A percentile compares a stretch with the other conserved stretches of the same genome.
Conservation (phyloP, 306 rosid species). For the Cucurbita maxima region DNA sequence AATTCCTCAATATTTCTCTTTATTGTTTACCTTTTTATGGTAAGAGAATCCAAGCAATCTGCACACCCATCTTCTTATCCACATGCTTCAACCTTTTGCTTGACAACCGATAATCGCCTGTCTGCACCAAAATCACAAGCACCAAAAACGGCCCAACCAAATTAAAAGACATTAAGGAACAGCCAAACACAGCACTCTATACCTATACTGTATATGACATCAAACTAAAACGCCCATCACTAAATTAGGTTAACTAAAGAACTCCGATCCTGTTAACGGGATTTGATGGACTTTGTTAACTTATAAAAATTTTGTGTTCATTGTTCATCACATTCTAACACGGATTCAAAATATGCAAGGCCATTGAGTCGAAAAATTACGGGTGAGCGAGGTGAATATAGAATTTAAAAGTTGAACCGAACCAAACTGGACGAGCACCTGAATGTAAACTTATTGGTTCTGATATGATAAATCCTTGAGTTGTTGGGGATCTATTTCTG, state of each 20-base stretch:
- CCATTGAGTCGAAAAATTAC: background rate
- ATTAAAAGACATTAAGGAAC: background rate
- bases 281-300: background rate
- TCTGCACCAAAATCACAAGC: background rate
- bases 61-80: background rate
- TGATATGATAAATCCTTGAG: constrained; percentile 49
- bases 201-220: background rate
- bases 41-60: background rate
- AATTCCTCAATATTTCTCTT: background rate
- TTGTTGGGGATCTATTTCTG: constrained; percentile 83
- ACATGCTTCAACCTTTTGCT: background rate
- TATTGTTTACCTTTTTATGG: background rate
- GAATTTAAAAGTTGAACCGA: background rate
- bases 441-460: constrained; percentile 9
- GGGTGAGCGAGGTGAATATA: background rate
- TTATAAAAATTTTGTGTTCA: background rate
- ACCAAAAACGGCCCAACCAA: background rate
- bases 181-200: background rate
- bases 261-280: background rate
- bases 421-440: background rate
- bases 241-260: background rate
- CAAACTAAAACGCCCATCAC: background rate
- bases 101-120: background rate
- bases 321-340: background rate
- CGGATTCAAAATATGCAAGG: background rate